Base-by-base conservation (phyloP, 441 rosid genomes). In the Lepidium campestre region DNA sequence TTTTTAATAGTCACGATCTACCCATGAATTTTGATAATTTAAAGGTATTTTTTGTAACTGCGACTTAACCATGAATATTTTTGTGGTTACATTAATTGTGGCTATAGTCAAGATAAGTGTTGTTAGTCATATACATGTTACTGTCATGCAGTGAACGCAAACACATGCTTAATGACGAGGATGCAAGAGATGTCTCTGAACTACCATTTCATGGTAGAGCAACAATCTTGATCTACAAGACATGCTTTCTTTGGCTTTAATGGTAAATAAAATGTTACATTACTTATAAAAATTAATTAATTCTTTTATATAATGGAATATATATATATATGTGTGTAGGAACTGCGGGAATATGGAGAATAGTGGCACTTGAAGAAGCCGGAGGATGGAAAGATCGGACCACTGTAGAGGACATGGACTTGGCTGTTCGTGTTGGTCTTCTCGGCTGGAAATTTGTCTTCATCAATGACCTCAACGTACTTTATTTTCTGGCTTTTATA, bases 281-380 rank as follows among this genome's bases (percentile, higher is more conserved):
- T 27, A 27, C 29, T 4, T 27, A 27, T 5, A 27, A 27, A 27
- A 27, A 4, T 27, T 4, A 5, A 27, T 27, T 4, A 4, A 5
- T 27, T 27, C 0, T 4, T 27, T 27, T 22, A 20, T 15, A 15
- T 14, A 8, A 15, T 15, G 39, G 2, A 3, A 5, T 52, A n/a
- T n/a, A n/a, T 4, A 23, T 3, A 23, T 23, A 23, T 53, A 4
- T 53, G 10, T 5, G 10, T 53, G 23, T 6, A 55, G 86, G 88
- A 23, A 83, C 88, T 0, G 88, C 86, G 0, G 88, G 88, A 13
- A 77, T 84, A 5, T 84, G 88, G 88, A 81, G 88, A 82, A 74
- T 83, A 20, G 44, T 76, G 0, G 84, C 88, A 1, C 52, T 83
- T 54, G 80, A 84, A 10, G 88, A 77, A 45, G 86, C 86, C 0